Evolutionary conservation across 2,329 filamentous ascomycete species (phyloP).

Genomic region (Claviceps purpurea): DNA sequence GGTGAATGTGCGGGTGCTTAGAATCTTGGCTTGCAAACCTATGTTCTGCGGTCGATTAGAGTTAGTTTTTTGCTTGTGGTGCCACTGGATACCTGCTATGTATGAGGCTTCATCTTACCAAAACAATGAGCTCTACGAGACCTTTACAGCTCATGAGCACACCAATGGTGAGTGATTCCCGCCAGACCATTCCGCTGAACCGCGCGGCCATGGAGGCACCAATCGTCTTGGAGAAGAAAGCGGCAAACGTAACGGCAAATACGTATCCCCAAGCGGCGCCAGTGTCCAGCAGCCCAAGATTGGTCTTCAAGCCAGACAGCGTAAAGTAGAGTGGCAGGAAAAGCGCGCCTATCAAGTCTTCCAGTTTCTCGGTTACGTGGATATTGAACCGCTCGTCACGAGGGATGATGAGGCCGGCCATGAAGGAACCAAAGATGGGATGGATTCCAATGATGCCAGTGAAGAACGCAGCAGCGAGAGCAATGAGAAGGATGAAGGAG

Average conservation of each 20-base stretch:
- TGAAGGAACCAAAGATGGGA: conserved; percentile 85
- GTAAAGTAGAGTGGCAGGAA: conserved; percentile 91
- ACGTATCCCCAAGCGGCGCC: conserved; percentile 87
- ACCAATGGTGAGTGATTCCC: conserved; percentile 79
- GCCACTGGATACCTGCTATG: background rate
- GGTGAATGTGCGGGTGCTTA: conserved; percentile 72
- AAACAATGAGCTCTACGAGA: conserved; percentile 85
- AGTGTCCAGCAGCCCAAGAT: conserved; percentile 69
- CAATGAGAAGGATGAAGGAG: conserved; percentile 66
- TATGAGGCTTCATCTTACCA: conserved; percentile 39
- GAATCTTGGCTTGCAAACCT: conserved; percentile 67
- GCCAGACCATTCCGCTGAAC: conserved; percentile 68
- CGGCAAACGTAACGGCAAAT: conserved; percentile 65
- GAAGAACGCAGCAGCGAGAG: conserved; percentile 71
- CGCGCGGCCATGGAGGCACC: conserved; percentile 71
- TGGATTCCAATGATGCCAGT: conserved; percentile 85
- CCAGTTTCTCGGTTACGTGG: conserved; percentile 84
- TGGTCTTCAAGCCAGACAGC: conserved; percentile 76
- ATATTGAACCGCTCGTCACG: conserved; percentile 85
- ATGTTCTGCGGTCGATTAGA: conserved; percentile 38
- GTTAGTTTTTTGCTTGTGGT: background rate
- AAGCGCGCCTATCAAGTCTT: conserved; percentile 73
- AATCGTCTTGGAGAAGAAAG: conserved; percentile 73
- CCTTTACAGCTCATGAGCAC: conserved; percentile 95
- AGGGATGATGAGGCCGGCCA: conserved; percentile 79